A percentile compares a stretch with the other conserved stretches of the same genome.
These are phyloP conservation scores for Colletotrichum chlorophyti DNA, from an alignment of 2,329 filamentous ascomycete species.

Conservation along the genomic window DNA sequence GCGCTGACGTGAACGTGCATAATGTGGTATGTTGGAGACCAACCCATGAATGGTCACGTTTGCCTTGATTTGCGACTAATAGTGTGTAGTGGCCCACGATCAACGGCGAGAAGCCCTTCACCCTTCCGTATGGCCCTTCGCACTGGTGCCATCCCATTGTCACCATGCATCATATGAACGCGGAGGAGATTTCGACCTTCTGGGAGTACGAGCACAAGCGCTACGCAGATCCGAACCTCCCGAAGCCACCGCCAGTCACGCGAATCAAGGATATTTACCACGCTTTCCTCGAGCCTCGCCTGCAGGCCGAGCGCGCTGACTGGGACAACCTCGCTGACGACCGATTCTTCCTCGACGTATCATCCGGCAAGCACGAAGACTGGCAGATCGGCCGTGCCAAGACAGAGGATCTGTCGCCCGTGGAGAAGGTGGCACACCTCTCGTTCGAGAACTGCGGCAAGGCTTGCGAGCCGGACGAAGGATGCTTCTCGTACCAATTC, in stretches of 20 bases:
- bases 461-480: constrained; percentile 47
- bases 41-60: not conserved
- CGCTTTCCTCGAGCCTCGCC: constrained; percentile 49
- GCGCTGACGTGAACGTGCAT: constrained; percentile 47
- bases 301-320: constrained; percentile 47
- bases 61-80: constrained; percentile 6
- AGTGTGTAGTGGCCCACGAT: constrained; percentile 54
- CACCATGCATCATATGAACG: constrained; percentile 62
- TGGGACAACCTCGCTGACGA: constrained; percentile 63
- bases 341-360: constrained; percentile 46
- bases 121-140: constrained; percentile 51
- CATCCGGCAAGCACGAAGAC: constrained; percentile 37
- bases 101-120: constrained; percentile 62
- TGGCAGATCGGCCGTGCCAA: constrained; percentile 41
- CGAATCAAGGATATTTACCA: constrained; percentile 56
- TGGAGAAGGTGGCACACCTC: constrained; percentile 49
- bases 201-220: constrained; percentile 58
- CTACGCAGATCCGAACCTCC: constrained; percentile 32
- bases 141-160: constrained; percentile 63
- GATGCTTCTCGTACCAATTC: constrained; percentile 51
- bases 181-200: constrained; percentile 56
- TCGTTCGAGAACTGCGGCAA: constrained; percentile 50
- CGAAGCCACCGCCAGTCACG: constrained; percentile 38
- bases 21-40: constrained; percentile 46
- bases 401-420: constrained; percentile 38